These are phyloP conservation scores for Phycomyces nitens DNA, from an alignment of 192 early-diverging fungal genomes.

Conservation along the genomic window DNA sequence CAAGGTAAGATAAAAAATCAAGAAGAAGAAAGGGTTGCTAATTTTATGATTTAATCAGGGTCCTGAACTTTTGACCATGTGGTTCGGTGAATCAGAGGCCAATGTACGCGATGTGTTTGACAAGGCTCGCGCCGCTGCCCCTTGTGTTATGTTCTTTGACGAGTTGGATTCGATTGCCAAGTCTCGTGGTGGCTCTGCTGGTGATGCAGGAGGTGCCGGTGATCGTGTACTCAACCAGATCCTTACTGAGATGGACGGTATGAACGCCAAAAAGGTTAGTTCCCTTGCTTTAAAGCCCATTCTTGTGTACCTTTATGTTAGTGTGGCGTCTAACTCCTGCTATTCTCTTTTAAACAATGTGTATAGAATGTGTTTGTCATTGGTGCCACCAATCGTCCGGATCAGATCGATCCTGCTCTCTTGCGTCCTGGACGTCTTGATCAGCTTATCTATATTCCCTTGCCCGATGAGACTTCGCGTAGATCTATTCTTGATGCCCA, in stretches of 20 bases:
- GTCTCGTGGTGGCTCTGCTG: constrained; percentile 70
- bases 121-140: constrained; percentile 95
- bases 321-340: no score
- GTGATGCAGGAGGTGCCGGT: constrained; percentile 90
- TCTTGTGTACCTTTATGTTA: no score
- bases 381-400: constrained; percentile 97
- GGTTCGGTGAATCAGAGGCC: constrained; percentile 99
- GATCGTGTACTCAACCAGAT: constrained; percentile 99
- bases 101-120: constrained; percentile 99
- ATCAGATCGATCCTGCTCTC: constrained; percentile 96
- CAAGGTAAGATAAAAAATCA: constrained; percentile 53
- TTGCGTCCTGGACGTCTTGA: constrained; percentile 98
- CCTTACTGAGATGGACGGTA: constrained; percentile 99
- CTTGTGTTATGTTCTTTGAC: constrained; percentile 99
- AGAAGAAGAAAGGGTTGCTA: no score
- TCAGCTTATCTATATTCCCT: constrained; percentile 92
- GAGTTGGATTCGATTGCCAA: constrained; percentile 98
- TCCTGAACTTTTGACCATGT: constrained; percentile 98
- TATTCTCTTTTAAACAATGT: no score
- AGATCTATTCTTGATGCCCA: constrained; percentile 78
- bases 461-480: constrained; percentile 79
- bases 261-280: constrained; percentile 91
- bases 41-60: constrained; percentile 50
- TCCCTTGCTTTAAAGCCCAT: no score
- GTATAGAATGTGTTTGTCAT: constrained; percentile 94